Evolutionary conservation across 257 asterid species (phyloP), one percentile per base, ranked within the genome.

Genomic region (Nicotiana undulata): DNA sequence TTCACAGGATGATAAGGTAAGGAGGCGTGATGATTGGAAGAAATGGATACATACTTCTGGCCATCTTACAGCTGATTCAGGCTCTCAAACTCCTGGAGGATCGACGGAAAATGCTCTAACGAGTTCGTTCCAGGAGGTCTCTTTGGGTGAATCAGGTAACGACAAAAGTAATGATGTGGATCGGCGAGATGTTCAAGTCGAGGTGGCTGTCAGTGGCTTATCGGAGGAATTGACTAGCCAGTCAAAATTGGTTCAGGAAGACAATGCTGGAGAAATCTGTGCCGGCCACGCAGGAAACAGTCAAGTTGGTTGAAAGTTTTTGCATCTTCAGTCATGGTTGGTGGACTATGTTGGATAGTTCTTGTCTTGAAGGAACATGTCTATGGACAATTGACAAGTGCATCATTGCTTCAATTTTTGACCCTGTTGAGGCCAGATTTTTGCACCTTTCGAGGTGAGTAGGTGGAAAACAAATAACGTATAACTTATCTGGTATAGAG

Each of bases 1-100:
- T 77, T 79, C 76, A 52, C 85, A 92, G 90, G 97, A 91, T 53
- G 94, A 92, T 85, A 90, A 86, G 86, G 67, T 93, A 80, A 88
- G 98, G 88, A 86, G 92, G 58, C 93, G 88, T 44, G 70, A 89
- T 16, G 93, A 89, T 24, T 91, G 97, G 97, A 82, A 32, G 79
- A 91, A 83, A 82, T 93, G 92, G 92, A 20, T 85, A 40, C 82
- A 16, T 20, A 55, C 86, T 3, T 56, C 63, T 56, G 63, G 26
- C 63, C 20, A 18, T 56, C 24, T 56, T 56, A 22, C 63, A 17
- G 63, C 63, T 56, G 63, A 56, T 56, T 56, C 63, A 18, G 63
- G 63, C 63, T 56, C 63, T 56, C 63, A n/a, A 56, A n/a, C 63
- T 56, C 63, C 63, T 56, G 63, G 63, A n/a, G 26, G 26, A 56